These are phyloP conservation scores for Sutorius australiensis DNA, from an alignment of 768 basidiomycete genomes.

Conservation along the genomic window DNA sequence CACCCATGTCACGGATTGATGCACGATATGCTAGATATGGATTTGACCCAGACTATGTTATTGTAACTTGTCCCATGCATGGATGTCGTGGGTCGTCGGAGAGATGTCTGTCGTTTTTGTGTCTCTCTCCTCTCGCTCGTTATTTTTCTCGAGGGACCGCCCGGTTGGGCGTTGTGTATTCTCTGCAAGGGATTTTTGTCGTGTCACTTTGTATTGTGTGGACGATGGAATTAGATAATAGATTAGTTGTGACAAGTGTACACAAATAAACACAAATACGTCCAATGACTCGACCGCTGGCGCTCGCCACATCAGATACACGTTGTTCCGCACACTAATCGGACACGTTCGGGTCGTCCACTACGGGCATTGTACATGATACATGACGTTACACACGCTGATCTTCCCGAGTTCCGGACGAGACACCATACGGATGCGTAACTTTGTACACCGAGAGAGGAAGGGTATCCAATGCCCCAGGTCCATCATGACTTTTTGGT, in stretches of 20 bases:
- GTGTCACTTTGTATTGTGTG: constrained; percentile 3
- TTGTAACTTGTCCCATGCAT: constrained; percentile 10
- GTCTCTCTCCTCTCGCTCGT: constrained; percentile 6
- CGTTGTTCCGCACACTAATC: not conserved
- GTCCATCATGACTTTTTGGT: constrained; percentile 2
- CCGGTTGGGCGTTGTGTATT: constrained; percentile 3
- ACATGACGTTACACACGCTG: not conserved
- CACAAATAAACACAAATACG: constrained; percentile 8
- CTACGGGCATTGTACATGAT: not conserved
- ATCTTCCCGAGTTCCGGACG: constrained; percentile 6
- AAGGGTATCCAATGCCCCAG: not conserved
- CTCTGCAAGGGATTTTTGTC: constrained; percentile 5
- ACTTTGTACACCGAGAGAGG: constrained; percentile 1
- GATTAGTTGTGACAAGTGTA: not conserved
- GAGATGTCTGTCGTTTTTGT: constrained; percentile 13
- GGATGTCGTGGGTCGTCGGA: constrained; percentile 1
- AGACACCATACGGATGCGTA: constrained; percentile 1
- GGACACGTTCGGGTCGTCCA: not conserved
- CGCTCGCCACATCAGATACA: not conserved
- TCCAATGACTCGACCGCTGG: not conserved
- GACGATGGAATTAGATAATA: not conserved
- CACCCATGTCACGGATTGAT: constrained; percentile 8
- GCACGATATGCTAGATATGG: constrained; percentile 20
- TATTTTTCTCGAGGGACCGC: constrained; percentile 9
- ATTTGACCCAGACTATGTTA: constrained; percentile 20